phyloP scores from a whole-genome alignment of 1,284 basidiomycete genomes.

The Pseudozyma tsukubaensis region DNA sequence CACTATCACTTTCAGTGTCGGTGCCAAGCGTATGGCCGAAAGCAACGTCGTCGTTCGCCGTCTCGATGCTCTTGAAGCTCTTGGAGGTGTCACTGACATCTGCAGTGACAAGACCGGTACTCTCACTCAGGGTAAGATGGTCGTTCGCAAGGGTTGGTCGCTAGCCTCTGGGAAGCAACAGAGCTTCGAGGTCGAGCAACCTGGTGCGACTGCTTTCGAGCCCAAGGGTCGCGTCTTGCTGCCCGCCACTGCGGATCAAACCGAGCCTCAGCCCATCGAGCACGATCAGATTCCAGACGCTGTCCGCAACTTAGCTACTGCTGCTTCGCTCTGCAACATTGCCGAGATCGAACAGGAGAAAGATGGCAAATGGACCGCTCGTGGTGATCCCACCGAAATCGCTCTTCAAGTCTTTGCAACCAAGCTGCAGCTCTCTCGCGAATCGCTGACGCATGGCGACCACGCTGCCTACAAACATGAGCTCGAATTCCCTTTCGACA shows the following conservation, averaged over 20 bases:
- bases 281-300: slow-evolving; percentile 28
- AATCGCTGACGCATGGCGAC: slow-evolving; percentile 30
- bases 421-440: slow-evolving; percentile 50
- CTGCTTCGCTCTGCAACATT: slow-evolving; percentile 63
- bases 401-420: slow-evolving; percentile 58
- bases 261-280: slow-evolving; percentile 18
- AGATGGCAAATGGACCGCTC: slow-evolving; percentile 45
- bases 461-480: slow-evolving; percentile 36
- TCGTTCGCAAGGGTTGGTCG: slow-evolving; percentile 58
- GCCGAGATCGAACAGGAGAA: slow-evolving; percentile 50
- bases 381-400: slow-evolving; percentile 63
- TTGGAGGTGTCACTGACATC: slow-evolving; percentile 59
- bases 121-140: slow-evolving; percentile 65
- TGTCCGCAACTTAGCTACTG: slow-evolving; percentile 44
- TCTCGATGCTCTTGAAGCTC: slow-evolving; percentile 62
- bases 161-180: slow-evolving; percentile 23
- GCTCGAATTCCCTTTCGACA: slow-evolving; percentile 61
- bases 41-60: slow-evolving; percentile 62
- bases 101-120: slow-evolving; percentile 66
- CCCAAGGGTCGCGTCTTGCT: slow-evolving; percentile 45
- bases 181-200: slow-evolving; percentile 53
- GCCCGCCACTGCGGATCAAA: slow-evolving; percentile 8
- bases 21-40: slow-evolving; percentile 64
- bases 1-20: slow-evolving; percentile 61
- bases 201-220: slow-evolving; percentile 53